Percentiles rank a stretch among this genome's conserved stretches.
These are phyloP conservation scores for Ophiocordyceps camponoti-saundersi DNA, from an alignment of 2,329 filamentous ascomycete genomes.

Conservation along the genomic window DNA sequence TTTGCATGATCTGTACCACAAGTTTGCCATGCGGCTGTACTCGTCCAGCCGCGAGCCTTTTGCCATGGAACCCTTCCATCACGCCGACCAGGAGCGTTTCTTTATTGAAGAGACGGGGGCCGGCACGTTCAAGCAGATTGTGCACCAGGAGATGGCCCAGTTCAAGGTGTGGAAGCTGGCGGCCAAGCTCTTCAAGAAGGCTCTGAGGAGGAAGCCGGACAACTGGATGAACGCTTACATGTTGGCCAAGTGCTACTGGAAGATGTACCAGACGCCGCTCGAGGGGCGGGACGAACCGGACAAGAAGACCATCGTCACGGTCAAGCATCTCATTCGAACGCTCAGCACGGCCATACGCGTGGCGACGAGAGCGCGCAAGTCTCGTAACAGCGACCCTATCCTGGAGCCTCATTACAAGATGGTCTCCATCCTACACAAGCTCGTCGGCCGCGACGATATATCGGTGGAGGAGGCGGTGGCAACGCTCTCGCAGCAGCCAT, in stretches of 20 bases:
- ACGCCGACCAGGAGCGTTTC: slow-evolving; percentile 38
- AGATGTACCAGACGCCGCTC: slow-evolving; percentile 37
- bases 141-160: slow-evolving; percentile 39
- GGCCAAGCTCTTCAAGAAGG: slow-evolving; percentile 36
- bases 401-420: slow-evolving; percentile 91
- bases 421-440: slow-evolving; percentile 64
- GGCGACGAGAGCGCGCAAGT: slow-evolving; percentile 33
- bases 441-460: slow-evolving; percentile 42
- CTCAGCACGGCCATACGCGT: slow-evolving; percentile 34
- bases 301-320: slow-evolving; percentile 11
- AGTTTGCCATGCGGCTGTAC: slow-evolving; percentile 44
- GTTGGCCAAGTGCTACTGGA: slow-evolving; percentile 46
- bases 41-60: slow-evolving; percentile 45
- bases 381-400: slow-evolving; percentile 53
- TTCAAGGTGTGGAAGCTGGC: slow-evolving; percentile 47
- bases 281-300: slow-evolving; percentile 28
- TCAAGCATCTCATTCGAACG: slow-evolving; percentile 25
- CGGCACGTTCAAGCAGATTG: slow-evolving; percentile 32
- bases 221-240: slow-evolving; percentile 46
- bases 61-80: slow-evolving; percentile 43
- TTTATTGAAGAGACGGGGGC: slow-evolving; percentile 33
- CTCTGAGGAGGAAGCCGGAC: slow-evolving; percentile 33
- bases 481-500: slow-evolving; percentile 38
- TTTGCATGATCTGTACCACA: slow-evolving; percentile 40
- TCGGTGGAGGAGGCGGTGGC: slow-evolving; percentile 28